Conservation (phyloP, 2,329 filamentous ascomycete genomes). For the Alternaria arborescens region DNA sequence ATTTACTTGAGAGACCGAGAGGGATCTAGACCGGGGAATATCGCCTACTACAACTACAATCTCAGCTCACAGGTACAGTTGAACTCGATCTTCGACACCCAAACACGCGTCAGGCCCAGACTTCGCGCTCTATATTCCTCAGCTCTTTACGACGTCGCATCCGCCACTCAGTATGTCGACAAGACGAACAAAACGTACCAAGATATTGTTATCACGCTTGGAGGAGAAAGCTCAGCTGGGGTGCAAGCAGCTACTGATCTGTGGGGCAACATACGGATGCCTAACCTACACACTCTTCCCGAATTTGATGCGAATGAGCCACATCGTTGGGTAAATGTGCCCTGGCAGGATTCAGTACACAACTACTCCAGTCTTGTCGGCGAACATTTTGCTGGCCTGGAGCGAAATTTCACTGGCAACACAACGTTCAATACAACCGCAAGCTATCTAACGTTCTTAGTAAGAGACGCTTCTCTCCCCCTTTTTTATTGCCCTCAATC, state of each 20-base stretch:
- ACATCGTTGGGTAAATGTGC: background rate
- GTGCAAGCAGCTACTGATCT: background rate
- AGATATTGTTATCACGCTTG: slow-evolving; percentile 2
- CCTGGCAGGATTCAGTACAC: background rate
- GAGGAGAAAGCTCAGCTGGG: slow-evolving; percentile 13
- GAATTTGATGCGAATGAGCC: background rate
- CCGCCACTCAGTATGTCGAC: slow-evolving; percentile 17
- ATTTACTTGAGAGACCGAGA: background rate
- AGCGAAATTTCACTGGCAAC: background rate
- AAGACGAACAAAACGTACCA: background rate
- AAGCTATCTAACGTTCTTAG: background rate
- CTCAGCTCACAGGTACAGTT: background rate
- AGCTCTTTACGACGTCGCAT: slow-evolving; percentile 8
- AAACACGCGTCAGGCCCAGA: background rate
- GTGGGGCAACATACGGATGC: background rate
- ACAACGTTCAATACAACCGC: background rate
- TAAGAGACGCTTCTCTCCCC: background rate
- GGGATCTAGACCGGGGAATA: background rate
- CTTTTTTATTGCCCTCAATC: background rate
- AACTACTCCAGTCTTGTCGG: background rate
- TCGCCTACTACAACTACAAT: background rate
- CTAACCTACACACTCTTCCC: background rate
- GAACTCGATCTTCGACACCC: background rate
- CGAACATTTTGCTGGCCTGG: background rate
- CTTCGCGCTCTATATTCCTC: slow-evolving; percentile 14